A percentile compares a stretch with the other conserved stretches of the same genome.
phyloP scores from a whole-genome alignment of 352 stramenopile genomes.

The Phytopythium cucurbitacearum region DNA sequence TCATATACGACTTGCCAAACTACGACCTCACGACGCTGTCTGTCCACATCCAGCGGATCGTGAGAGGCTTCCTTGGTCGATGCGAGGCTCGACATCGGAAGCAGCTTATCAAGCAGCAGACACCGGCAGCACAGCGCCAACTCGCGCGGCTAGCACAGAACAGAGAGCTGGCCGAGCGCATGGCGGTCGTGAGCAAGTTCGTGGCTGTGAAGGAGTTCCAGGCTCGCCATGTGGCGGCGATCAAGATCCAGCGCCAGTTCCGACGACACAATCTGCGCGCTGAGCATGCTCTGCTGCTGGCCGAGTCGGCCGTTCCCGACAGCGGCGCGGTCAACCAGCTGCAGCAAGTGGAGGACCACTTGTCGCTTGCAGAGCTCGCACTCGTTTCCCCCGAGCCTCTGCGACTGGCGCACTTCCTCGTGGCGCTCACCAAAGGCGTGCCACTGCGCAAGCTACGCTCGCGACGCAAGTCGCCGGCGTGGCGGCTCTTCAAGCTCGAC shows the following conservation, averaged over 20 bases:
- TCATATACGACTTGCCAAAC: slow-evolving; percentile 34
- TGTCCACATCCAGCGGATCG: slow-evolving; percentile 33
- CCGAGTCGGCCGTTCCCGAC: slow-evolving; percentile 47
- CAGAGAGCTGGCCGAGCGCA: slow-evolving; percentile 22
- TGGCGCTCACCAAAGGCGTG: slow-evolving; percentile 57
- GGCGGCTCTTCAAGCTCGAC: slow-evolving; percentile 56
- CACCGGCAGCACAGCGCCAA: background rate
- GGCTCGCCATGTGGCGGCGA: slow-evolving; percentile 35
- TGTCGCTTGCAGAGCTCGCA: slow-evolving; percentile 57
- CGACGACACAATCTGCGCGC: slow-evolving; percentile 32
- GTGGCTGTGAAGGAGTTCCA: slow-evolving; percentile 56
- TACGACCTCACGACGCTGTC: slow-evolving; percentile 36
- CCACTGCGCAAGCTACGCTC: slow-evolving; percentile 55
- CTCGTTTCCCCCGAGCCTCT: slow-evolving; percentile 34
- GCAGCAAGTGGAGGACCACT: slow-evolving; percentile 51
- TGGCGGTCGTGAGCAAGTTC: slow-evolving; percentile 43
- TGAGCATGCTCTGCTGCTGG: slow-evolving; percentile 49
- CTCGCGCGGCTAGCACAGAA: background rate
- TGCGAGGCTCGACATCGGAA: slow-evolving; percentile 12
- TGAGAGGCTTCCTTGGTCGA: slow-evolving; percentile 49
- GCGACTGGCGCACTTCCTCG: slow-evolving; percentile 54
- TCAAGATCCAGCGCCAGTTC: slow-evolving; percentile 61
- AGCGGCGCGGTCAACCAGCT: slow-evolving; percentile 33
- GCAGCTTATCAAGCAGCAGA: slow-evolving; percentile 12
- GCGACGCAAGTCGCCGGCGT: slow-evolving; percentile 42